Evolutionary conservation across 176 grass and related monocot species (phyloP).

Genomic region (Chrysopogon serrulatus): DNA sequence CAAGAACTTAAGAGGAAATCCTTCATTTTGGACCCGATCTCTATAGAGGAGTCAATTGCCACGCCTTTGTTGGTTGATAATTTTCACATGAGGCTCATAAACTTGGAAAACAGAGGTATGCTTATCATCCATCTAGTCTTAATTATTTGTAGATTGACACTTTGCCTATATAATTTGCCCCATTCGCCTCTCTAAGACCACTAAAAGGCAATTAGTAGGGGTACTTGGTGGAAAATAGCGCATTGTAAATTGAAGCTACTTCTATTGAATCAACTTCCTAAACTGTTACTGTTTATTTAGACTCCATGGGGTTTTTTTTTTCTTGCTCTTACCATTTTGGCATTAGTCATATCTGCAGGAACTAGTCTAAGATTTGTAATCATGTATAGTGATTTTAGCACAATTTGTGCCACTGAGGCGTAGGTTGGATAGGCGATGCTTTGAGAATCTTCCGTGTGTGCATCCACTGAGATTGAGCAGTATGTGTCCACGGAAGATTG

Average conservation of each 20-base stretch:
- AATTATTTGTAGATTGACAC: not conserved
- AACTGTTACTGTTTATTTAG: not conserved
- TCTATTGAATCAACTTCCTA: not conserved
- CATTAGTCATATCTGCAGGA: not conserved
- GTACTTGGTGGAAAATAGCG: not conserved
- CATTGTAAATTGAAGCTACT: not conserved
- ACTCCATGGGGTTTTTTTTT: not conserved
- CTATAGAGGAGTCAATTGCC: constrained; percentile 39
- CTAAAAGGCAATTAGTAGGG: not conserved
- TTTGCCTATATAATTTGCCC: not conserved
- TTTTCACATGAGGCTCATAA: constrained; percentile 62
- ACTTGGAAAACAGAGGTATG: constrained; percentile 82
- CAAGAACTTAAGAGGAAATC: constrained; percentile 50
- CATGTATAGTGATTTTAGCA: not conserved
- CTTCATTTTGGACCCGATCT: not conserved
- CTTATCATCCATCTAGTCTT: not conserved
- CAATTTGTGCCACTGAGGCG: not conserved
- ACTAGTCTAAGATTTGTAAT: not conserved
- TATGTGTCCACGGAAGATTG: too few relatives aligned
- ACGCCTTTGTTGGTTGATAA: constrained; percentile 54
- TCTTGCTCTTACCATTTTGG: not conserved
- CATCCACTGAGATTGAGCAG: too few relatives aligned
- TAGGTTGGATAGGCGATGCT: not conserved
- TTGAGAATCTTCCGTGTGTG: not conserved
- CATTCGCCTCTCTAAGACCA: not conserved